Evolutionary conservation across 192 early-diverging fungal species (phyloP), one percentile per base, ranked within the genome.

Genomic region (Coemansia asiatica): DNA sequence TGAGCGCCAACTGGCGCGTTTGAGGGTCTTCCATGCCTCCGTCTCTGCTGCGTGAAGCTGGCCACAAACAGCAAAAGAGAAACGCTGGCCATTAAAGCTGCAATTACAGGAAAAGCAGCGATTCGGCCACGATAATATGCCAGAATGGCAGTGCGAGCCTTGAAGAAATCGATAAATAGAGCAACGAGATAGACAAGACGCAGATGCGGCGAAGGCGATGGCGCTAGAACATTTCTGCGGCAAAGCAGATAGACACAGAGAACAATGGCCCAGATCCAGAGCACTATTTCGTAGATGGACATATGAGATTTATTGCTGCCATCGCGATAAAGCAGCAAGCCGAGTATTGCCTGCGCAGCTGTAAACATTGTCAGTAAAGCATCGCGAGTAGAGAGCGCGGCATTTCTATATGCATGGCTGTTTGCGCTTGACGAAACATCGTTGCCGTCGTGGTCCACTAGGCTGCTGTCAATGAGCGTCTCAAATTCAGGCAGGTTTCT

Each of bases 181-280:
- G 73, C 78, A 29, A 27, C 69, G 15, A 67, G 38, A 25, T 60
- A 81, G 23, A 75, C 66, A n/a, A 81, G 59, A 7, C 78, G 72
- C 61, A 81, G 29, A 18, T 81, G 78, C 3, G 78, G 78, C 50
- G 78, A 81, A 1, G 78, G 78, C 59, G 78, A 81, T 18, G 78
- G 78, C 12, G 53, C 33, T 10, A 18, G 40, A 15, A 29, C 40
- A 21, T 47, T 62, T 15, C 54, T 31, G 49, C 78, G 78, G 33
- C 48, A 63, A 27, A 75, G 58, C 16, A 72, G 61, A 31, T 81
- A 81, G 12, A 38, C 47, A 44, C 78, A 81, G 31, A 81, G 58
- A 9, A 56, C 26, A 1, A 49, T 49, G n/a, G 69, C 67, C 78
- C 78, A 81, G 33, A 61, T 36, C 78, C 78, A 81, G 55, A 81